These are phyloP conservation scores for Cyathus striatus DNA, from an alignment of 768 basidiomycete species.

Conservation along the genomic window DNA sequence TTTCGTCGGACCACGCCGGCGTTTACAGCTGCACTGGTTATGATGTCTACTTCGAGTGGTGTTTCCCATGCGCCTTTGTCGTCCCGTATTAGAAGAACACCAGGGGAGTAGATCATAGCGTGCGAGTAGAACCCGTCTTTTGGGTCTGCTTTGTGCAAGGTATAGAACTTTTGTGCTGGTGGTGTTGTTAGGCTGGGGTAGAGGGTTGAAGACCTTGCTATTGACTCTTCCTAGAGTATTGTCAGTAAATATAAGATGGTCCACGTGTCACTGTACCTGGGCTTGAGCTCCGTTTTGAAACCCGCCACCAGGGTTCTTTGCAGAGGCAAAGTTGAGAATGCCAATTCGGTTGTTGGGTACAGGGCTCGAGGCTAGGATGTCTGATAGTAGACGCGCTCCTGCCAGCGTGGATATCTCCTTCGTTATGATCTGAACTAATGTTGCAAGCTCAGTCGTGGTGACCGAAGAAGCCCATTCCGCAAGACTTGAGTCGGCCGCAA, in stretches of 20 bases:
- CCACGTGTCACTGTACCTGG: too few species aligned
- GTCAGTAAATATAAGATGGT: neutral
- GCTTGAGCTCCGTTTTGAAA: conserved; percentile 59
- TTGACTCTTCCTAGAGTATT: conserved; percentile 58
- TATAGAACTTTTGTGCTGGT: conserved; percentile 52
- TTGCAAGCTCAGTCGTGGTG: conserved; percentile 20
- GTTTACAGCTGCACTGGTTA: conserved; percentile 69
- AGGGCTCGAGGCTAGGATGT: conserved; percentile 2
- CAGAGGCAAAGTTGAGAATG: conserved; percentile 71
- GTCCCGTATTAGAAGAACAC: conserved; percentile 50
- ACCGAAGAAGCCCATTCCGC: conserved; percentile 33
- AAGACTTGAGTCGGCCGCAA: conserved; percentile 40
- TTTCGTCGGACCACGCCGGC: conserved; percentile 35
- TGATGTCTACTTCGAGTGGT: conserved; percentile 56
- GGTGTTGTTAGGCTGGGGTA: conserved; percentile 54
- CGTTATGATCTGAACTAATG: conserved; percentile 31
- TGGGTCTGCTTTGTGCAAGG: conserved; percentile 40
- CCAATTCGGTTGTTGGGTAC: conserved; percentile 33
- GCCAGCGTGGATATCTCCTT: conserved; percentile 48
- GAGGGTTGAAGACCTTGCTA: conserved; percentile 68
- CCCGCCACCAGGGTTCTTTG: conserved; percentile 65
- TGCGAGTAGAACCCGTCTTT: conserved; percentile 61
- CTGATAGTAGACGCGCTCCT: conserved; percentile 30
- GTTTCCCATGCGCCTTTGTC: conserved; percentile 50
- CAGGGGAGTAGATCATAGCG: conserved; percentile 67